phyloP scores from a whole-genome alignment of 441 rosid genomes.

The Dalechampia spathulata region DNA sequence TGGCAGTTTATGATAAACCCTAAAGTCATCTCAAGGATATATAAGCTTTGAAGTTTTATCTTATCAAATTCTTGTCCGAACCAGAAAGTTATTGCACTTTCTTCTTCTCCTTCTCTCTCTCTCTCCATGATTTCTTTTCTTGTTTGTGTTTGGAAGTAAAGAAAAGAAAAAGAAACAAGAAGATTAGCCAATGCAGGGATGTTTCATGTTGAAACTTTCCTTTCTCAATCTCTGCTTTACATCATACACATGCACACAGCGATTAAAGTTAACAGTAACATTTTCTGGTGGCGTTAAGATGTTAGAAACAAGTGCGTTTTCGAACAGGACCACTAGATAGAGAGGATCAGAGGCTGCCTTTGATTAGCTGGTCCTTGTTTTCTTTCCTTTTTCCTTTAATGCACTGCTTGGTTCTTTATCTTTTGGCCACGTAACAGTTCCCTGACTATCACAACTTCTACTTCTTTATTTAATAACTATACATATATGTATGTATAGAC shows the following conservation, averaged over 20 bases:
- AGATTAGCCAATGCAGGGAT: too few relatives aligned
- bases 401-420: conserved; percentile 9
- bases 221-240: too few relatives aligned
- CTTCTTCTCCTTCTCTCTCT: too few relatives aligned
- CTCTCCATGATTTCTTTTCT: too few relatives aligned
- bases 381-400: conserved; percentile 5
- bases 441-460: conserved; percentile 1
- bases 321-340: conserved; percentile 12
- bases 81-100: not conserved
- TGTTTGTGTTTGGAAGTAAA: too few relatives aligned
- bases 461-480: not conserved
- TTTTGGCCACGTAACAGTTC: conserved; percentile 14
- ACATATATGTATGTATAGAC: not conserved
- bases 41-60: not conserved
- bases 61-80: not conserved
- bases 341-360: conserved; percentile 11
- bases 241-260: too few relatives aligned
- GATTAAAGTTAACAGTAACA: too few relatives aligned
- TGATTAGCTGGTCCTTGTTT: conserved; percentile 20
- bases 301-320: not conserved
- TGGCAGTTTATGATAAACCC: not conserved
- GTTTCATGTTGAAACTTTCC: too few relatives aligned
- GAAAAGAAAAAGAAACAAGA: too few relatives aligned
- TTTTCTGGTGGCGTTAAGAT: too few relatives aligned
- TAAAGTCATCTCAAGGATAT: too few relatives aligned